Evolutionary conservation across 495 filamentous ascomycete species (phyloP).

Genomic region (Aspergillus homomorphus): DNA sequence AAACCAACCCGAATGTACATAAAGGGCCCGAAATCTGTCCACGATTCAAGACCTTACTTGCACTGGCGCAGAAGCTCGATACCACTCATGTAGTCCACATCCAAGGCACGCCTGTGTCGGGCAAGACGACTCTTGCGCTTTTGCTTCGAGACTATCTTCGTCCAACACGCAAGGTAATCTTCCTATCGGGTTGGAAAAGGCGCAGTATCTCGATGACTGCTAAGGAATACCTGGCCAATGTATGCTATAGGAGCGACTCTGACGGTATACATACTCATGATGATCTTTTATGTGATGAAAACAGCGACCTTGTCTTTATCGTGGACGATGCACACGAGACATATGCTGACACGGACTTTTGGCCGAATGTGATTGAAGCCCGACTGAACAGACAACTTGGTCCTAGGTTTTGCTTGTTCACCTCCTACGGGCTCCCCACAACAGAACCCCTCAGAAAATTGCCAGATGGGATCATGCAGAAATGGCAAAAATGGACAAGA

Average conservation of each 20-base stretch:
- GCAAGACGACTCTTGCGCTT: background rate
- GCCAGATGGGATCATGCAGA: too few species aligned
- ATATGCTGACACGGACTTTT: background rate
- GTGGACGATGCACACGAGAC: background rate
- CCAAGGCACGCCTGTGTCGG: background rate
- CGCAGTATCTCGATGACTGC: background rate
- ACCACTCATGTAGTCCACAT: background rate
- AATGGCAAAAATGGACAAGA: too few species aligned
- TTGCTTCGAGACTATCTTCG: slow-evolving; percentile 1
- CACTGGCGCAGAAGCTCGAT: background rate
- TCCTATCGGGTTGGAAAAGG: background rate
- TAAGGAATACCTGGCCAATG: background rate
- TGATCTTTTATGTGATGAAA: background rate
- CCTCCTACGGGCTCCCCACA: background rate
- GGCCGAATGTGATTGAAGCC: background rate
- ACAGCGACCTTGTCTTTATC: background rate
- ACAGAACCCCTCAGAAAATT: background rate
- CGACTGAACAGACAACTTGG: background rate
- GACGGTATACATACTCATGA: background rate
- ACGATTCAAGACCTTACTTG: background rate
- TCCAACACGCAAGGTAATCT: background rate
- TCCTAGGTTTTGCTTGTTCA: background rate
- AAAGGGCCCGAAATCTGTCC: background rate
- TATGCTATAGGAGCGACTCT: background rate
- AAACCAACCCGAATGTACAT: background rate